A percentile compares a stretch with the other conserved stretches of the same genome.
phyloP scores from a whole-genome alignment of 306 rosid species.

The Vigna mungo region DNA sequence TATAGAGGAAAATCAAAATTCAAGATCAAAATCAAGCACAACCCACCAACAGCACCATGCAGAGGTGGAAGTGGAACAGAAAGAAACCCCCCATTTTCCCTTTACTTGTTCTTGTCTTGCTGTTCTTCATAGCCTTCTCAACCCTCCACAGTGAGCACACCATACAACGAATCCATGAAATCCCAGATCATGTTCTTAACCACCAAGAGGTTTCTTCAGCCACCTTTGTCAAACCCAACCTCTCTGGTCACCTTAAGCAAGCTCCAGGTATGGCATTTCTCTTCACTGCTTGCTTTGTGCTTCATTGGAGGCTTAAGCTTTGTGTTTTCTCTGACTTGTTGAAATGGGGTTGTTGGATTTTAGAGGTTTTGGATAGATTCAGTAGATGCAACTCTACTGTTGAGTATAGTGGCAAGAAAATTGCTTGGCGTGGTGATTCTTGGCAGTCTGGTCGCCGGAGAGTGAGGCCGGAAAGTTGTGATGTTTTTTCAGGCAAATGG shows the following conservation, averaged over 20 bases:
- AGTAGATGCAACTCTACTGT: conserved; percentile 83
- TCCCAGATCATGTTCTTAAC: conserved; percentile 53
- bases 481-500: conserved; percentile 90
- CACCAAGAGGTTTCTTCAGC: conserved; percentile 60
- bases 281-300: conserved; percentile 18
- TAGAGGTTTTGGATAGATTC: conserved; percentile 85
- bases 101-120: conserved; percentile 57
- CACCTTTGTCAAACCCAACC: conserved; percentile 78
- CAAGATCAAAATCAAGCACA: conserved; percentile 1
- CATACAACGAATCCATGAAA: conserved; percentile 67
- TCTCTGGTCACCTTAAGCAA: conserved; percentile 46
- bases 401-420: conserved; percentile 78
- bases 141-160: conserved; percentile 71
- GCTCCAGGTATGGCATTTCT: conserved; percentile 54
- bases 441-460: conserved; percentile 44
- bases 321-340: conserved; percentile 38
- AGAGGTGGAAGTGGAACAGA: conserved; percentile 75
- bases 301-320: conserved; percentile 29
- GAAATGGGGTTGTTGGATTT: conserved; percentile 47
- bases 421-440: conserved; percentile 54
- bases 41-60: conserved; percentile 46
- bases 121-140: conserved; percentile 64
- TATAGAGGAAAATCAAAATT: neutral
- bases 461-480: conserved; percentile 65
- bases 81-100: conserved; percentile 74